phyloP scores from a whole-genome alignment of 352 stramenopile genomes.

The Globisporangium nodosum region DNA sequence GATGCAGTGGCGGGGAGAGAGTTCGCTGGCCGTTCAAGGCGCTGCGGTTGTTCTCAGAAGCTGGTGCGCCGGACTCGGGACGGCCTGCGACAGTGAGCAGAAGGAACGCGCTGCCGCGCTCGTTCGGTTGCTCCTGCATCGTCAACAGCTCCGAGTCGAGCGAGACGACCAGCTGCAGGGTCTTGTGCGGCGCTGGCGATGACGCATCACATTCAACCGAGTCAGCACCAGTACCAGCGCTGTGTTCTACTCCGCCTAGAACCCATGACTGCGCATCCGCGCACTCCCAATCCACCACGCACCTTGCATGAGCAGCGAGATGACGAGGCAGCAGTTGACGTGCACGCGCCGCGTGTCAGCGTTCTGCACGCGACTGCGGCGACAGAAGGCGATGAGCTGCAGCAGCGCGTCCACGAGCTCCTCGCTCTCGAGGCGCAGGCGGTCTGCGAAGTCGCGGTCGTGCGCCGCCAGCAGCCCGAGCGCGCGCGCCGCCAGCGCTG shows the following conservation, averaged over 20 bases:
- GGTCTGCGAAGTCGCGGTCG: slow-evolving; percentile 25
- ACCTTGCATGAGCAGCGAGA: slow-evolving; percentile 81
- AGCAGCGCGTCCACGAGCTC: slow-evolving; percentile 70
- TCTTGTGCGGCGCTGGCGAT: slow-evolving; percentile 20
- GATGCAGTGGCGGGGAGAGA: not conserved
- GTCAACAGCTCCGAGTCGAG: slow-evolving; percentile 66
- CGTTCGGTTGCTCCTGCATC: slow-evolving; percentile 37
- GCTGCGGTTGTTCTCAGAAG: slow-evolving; percentile 3
- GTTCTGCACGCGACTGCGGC: slow-evolving; percentile 35
- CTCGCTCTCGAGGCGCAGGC: slow-evolving; percentile 53
- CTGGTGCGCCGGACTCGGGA: slow-evolving; percentile 23
- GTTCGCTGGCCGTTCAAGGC: not conserved
- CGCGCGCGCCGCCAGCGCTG: slow-evolving; percentile 55
- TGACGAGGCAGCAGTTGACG: slow-evolving; percentile 81
- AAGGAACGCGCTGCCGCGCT: slow-evolving; percentile 38
- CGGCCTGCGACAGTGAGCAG: slow-evolving; percentile 44
- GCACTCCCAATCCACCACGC: not conserved
- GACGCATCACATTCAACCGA: not conserved
- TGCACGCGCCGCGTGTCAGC: slow-evolving; percentile 60
- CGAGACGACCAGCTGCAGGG: slow-evolving; percentile 46
- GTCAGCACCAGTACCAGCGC: not conserved
- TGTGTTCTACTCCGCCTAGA: slow-evolving; percentile 1
- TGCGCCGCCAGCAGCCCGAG: slow-evolving; percentile 59
- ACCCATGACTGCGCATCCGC: slow-evolving; percentile 3
- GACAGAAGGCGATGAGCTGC: slow-evolving; percentile 61